A percentile compares a stretch with the other conserved stretches of the same genome.
Conservation (phyloP, 2,329 filamentous ascomycete genomes). For the Laburnicola sp. region DNA sequence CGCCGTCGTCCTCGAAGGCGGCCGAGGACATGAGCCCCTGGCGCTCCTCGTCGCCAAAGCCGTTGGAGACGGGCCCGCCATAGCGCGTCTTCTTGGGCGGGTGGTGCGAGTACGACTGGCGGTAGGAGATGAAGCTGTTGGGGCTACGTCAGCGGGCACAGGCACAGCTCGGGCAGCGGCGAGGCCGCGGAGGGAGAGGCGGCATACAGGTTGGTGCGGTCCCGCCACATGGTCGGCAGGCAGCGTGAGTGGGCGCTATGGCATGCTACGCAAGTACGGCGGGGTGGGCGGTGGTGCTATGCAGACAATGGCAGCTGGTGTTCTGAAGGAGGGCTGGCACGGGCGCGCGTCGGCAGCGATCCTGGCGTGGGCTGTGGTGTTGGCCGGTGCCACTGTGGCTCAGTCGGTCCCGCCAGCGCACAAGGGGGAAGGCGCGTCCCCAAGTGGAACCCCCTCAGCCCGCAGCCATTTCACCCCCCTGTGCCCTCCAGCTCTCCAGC, state of each 20-base stretch:
- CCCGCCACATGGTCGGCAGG: conserved; percentile 80
- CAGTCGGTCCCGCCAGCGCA: no score
- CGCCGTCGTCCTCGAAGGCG: conserved; percentile 81
- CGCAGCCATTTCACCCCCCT: conserved; percentile 27
- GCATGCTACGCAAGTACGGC: conserved; percentile 33
- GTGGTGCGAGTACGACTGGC: conserved; percentile 96
- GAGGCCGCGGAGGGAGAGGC: conserved; percentile 18
- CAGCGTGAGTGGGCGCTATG: conserved; percentile 28
- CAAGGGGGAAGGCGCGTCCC: no score
- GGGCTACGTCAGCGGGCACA: conserved; percentile 39
- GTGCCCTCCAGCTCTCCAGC: conserved; percentile 30
- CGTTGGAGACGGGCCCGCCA: conserved; percentile 58
- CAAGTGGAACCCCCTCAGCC: no score
- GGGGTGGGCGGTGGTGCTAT: conserved; percentile 7
- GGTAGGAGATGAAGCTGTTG: conserved; percentile 93
- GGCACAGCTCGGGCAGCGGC: conserved; percentile 12
- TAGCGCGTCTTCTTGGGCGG: conserved; percentile 79
- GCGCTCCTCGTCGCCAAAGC: conserved; percentile 63
- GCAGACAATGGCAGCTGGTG: neutral
- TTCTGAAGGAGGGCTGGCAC: neutral
- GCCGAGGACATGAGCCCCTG: conserved; percentile 82
- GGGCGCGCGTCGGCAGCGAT: no score
- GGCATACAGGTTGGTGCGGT: conserved; percentile 93
- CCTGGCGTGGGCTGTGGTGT: no score
- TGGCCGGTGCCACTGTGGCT: no score